Base-by-base conservation (phyloP, 495 filamentous ascomycete genomes). In the Cairneyella variabilis region DNA sequence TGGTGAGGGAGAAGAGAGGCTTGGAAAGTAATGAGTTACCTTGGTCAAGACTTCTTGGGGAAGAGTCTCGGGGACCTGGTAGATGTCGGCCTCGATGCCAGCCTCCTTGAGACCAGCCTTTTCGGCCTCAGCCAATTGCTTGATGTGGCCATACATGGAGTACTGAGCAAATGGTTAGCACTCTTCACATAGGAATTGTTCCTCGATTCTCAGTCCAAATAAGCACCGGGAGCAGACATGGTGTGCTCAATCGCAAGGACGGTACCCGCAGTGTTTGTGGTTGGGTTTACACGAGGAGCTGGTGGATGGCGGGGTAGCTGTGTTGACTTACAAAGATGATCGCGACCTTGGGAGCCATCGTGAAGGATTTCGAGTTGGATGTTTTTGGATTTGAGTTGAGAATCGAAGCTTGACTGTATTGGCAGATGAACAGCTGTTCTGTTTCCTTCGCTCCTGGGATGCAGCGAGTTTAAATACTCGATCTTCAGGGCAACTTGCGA, bases 121-220 rank as follows among this genome's bases (percentile, higher is more conserved):
- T 74, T 97, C 91, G 50, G 91, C 91, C 66, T 90, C 83, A 64
- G 91, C 93, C 61, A 97, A 71, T 69, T 82, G 74, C 66, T 75
- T 63, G 73, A 96, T 88, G 72, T 97, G 92, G 71, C 93, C 92
- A 72, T 95, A 98, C 77, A 90, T 88, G 59, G 92, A 96, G 76
- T 97, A 98, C 89, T 95, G 59, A 16, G 36, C 36, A 39, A 32
- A 48, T 20, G 23, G 61, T 64, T 45, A 60, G 53, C 39, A 45
- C 1, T 9, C 12, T 11, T 25, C 7, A 18, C 16, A 36, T 11
- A 20, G 39, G 39, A 1, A 42, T 22, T 12, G 12, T 22, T 42
- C 36, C 36, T 42, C n/a, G 17, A 21, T 11, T 1, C 12, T 20
- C 16, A 11, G 1, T 16, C 39, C 14, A 40, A 40, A 16, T 14